These are phyloP conservation scores for Lasiodiplodia sp. DNA, from an alignment of 2,329 filamentous ascomycete species.

Conservation along the genomic window DNA sequence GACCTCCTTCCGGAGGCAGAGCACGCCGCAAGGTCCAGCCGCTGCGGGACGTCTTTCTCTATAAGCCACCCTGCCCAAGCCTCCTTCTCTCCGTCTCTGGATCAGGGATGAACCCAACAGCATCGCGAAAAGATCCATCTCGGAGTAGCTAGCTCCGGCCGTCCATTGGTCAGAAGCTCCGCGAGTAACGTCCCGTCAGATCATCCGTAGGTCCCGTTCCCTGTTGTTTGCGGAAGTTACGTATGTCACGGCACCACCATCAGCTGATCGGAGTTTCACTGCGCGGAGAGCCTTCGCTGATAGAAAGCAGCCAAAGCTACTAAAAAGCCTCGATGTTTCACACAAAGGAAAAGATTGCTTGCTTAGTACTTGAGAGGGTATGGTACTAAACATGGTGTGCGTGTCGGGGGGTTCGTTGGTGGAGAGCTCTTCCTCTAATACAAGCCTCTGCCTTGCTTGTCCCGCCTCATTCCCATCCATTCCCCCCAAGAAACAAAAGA, in stretches of 20 bases:
- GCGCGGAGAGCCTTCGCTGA: neutral
- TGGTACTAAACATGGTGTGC: neutral
- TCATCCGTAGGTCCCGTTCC: neutral
- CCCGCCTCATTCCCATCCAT: neutral
- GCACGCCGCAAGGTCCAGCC: neutral
- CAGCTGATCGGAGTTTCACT: conserved; percentile 3
- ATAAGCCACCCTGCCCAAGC: neutral
- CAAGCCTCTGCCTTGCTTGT: neutral
- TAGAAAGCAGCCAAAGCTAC: neutral
- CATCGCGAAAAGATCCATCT: neutral
- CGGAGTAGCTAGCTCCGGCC: neutral
- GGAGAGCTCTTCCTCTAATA: neutral
- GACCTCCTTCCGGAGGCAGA: neutral
- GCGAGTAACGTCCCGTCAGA: neutral
- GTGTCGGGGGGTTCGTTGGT: neutral
- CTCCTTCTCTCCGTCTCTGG: neutral
- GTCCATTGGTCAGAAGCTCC: neutral
- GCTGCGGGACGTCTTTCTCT: neutral
- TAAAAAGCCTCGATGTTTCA: conserved; percentile 2
- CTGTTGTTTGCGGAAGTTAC: neutral
- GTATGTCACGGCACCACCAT: neutral
- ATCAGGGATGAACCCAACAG: neutral
- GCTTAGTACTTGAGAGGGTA: neutral
- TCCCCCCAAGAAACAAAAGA: neutral
- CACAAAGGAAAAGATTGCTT: neutral